Conservation (phyloP, 2,329 filamentous ascomycete genomes). For the Alternaria ethzedia region DNA sequence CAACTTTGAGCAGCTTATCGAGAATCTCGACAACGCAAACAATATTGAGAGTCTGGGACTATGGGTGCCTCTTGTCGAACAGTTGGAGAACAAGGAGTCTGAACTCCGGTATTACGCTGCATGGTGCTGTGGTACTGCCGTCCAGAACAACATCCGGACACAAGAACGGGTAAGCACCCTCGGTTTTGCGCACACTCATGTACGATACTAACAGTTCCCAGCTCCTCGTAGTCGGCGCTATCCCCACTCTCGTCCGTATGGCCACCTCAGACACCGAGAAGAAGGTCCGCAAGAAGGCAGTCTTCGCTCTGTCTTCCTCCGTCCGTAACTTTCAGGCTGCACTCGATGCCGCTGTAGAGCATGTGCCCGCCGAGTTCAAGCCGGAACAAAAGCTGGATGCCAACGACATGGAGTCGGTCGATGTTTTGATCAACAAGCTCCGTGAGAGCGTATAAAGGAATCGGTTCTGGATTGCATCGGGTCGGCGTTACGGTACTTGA, state of each 20-base stretch:
- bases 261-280: conserved; percentile 65
- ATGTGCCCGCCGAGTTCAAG: conserved; percentile 67
- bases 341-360: conserved; percentile 69
- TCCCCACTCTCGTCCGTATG: conserved; percentile 73
- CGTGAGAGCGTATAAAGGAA: conserved; percentile 26
- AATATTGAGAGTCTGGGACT: conserved; percentile 80
- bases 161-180: conserved; percentile 70
- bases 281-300: conserved; percentile 80
- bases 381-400: conserved; percentile 73
- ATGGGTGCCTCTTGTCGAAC: conserved; percentile 79
- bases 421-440: conserved; percentile 73
- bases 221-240: conserved; percentile 67
- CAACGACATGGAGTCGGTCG: conserved; percentile 83
- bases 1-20: conserved; percentile 37
- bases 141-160: conserved; percentile 89
- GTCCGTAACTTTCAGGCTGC: conserved; percentile 88
- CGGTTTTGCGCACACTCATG: not conserved
- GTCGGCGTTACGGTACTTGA: conserved; percentile 31
- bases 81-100: conserved; percentile 70
- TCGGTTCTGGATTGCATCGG: conserved; percentile 20
- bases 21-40: conserved; percentile 86
- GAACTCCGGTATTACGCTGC: conserved; percentile 84
- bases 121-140: conserved; percentile 93
- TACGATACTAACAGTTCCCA: conserved; percentile 33
- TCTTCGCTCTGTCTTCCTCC: conserved; percentile 85